phyloP scores from a whole-genome alignment of 768 basidiomycete species.

The Suillus paluster region DNA sequence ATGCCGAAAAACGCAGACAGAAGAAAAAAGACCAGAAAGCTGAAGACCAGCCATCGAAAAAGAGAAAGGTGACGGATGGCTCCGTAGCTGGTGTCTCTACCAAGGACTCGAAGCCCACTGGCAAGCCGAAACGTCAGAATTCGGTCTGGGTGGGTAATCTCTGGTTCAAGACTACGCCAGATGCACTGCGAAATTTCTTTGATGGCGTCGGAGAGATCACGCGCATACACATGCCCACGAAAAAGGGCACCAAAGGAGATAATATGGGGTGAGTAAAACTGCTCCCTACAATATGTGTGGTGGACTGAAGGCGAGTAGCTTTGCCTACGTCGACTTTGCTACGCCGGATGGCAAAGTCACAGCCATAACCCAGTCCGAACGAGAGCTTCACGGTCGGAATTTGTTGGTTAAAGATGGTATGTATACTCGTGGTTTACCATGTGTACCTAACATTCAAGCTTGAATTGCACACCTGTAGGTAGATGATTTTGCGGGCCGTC shows the following conservation, averaged over 20 bases:
- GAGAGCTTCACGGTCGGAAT: constrained; percentile 80
- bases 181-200: constrained; percentile 74
- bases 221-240: constrained; percentile 86
- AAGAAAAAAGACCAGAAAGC: constrained; percentile 47
- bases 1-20: constrained; percentile 70
- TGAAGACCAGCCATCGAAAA: constrained; percentile 42
- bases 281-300: neutral
- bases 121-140: constrained; percentile 64
- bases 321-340: constrained; percentile 95
- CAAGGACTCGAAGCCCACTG: constrained; percentile 13
- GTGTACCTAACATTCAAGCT: constrained; percentile 9
- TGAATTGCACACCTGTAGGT: constrained; percentile 47
- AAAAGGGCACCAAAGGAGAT: constrained; percentile 61
- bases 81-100: constrained; percentile 5
- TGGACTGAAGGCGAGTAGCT: constrained; percentile 51
- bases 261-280: constrained; percentile 73
- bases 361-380: constrained; percentile 84
- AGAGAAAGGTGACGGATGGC: constrained; percentile 47
- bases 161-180: constrained; percentile 83
- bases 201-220: constrained; percentile 74
- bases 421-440: constrained; percentile 23
- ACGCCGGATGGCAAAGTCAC: constrained; percentile 71
- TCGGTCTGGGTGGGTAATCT: constrained; percentile 97
- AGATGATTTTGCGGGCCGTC: constrained; percentile 73
- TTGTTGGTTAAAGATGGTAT: constrained; percentile 93